These are phyloP conservation scores for Phytophthora tubulina DNA, from an alignment of 352 stramenopile species.

Conservation along the genomic window DNA sequence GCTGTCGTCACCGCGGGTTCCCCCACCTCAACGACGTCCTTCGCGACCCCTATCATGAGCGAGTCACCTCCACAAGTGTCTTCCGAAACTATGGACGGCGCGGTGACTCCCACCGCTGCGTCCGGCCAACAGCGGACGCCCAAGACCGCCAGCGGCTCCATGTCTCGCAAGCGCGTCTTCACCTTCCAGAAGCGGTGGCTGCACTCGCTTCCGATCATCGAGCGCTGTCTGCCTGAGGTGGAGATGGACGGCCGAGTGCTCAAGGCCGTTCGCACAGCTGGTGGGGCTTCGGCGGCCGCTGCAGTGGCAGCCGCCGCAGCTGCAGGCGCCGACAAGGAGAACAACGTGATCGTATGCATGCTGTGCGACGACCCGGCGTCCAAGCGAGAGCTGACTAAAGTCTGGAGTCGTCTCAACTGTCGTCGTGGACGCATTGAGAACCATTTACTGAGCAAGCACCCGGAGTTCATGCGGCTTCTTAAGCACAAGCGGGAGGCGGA, in stretches of 20 bases:
- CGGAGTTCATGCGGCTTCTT: conserved; percentile 83
- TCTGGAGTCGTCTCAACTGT: conserved; percentile 83
- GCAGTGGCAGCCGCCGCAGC: conserved; percentile 17
- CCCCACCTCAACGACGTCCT: conserved; percentile 33
- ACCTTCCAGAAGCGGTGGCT: conserved; percentile 86
- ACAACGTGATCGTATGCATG: conserved; percentile 81
- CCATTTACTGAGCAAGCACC: conserved; percentile 83
- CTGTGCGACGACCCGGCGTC: conserved; percentile 73
- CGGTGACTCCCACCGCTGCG: background rate
- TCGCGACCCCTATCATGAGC: conserved; percentile 20
- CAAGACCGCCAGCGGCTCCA: conserved; percentile 5
- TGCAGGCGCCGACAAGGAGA: conserved; percentile 30
- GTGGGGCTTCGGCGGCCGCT: conserved; percentile 10
- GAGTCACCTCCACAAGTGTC: conserved; percentile 12
- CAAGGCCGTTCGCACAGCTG: conserved; percentile 24
- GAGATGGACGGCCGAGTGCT: conserved; percentile 42
- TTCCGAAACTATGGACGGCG: conserved; percentile 11
- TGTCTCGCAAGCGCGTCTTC: conserved; percentile 75
- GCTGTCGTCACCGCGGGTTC: conserved; percentile 23
- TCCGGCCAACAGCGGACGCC: conserved; percentile 26
- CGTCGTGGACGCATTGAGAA: conserved; percentile 83
- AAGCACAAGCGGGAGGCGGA: conserved; percentile 82
- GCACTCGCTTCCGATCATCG: conserved; percentile 81
- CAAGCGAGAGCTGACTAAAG: conserved; percentile 67
- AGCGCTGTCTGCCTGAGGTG: conserved; percentile 64